Percentiles rank a stretch among this genome's conserved stretches.
These are phyloP conservation scores for Komagataella kurtzmanii DNA, from an alignment of 805 yeast genomes.

Conservation along the genomic window DNA sequence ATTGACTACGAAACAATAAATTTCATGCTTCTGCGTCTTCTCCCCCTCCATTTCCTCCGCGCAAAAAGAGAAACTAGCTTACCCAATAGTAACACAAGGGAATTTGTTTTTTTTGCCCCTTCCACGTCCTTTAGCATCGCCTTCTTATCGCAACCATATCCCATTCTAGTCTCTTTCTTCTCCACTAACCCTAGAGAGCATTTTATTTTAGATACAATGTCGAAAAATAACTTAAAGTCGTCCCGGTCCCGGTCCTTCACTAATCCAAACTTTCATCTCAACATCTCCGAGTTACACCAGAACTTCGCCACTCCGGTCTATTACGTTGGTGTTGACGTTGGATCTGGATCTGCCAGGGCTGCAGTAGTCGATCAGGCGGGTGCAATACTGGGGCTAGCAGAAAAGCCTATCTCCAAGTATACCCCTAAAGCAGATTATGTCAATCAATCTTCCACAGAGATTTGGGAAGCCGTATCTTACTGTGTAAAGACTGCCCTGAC, in stretches of 20 bases:
- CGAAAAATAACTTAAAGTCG: background rate
- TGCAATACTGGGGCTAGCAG: conserved; percentile 64
- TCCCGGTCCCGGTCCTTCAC: conserved; percentile 8
- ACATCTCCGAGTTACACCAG: conserved; percentile 13
- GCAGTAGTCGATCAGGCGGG: conserved; percentile 80
- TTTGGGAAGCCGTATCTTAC: conserved; percentile 79
- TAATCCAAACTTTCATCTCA: conserved; percentile 19
- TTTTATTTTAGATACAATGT: background rate
- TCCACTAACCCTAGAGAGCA: background rate
- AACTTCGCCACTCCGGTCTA: conserved; percentile 14
- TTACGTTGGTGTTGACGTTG: conserved; percentile 37
- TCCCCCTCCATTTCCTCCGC: background rate
- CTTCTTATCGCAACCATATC: background rate
- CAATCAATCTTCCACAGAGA: conserved; percentile 82
- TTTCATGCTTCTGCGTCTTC: background rate
- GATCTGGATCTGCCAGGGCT: conserved; percentile 97
- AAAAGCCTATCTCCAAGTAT: conserved; percentile 67
- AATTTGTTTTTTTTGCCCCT: background rate
- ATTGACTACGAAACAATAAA: conserved; percentile 1
- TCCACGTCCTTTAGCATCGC: background rate
- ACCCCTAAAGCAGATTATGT: conserved; percentile 61
- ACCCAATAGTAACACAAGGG: background rate
- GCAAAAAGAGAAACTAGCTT: background rate
- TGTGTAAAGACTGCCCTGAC: conserved; percentile 66
- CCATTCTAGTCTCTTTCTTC: background rate